Evolutionary conservation across 352 stramenopile genomes (phyloP).

Genomic region (Phytophthora syringae): DNA sequence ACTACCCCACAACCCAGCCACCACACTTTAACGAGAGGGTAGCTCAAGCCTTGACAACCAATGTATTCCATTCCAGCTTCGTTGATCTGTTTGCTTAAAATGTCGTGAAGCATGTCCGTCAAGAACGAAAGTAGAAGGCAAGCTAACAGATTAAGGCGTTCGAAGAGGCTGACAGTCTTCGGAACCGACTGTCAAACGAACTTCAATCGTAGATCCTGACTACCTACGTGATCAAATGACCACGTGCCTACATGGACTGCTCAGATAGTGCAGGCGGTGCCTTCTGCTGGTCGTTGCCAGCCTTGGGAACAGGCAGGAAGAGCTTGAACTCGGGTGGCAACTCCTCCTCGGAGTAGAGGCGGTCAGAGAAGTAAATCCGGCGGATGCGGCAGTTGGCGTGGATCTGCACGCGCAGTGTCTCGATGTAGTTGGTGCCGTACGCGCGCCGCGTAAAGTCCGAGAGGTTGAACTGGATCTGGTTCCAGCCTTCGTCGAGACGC

Average conservation of each 20-base stretch:
- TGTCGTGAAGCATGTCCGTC: background rate
- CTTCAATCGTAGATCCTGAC: background rate
- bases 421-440: conserved; percentile 98
- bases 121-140: background rate
- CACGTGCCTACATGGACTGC: conserved; percentile 46
- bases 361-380: conserved; percentile 98
- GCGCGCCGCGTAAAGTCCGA: conserved; percentile 96
- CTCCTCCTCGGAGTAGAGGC: conserved; percentile 97
- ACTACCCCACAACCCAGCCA: conserved; percentile 4
- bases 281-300: conserved; percentile 67
- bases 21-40: conserved; percentile 2
- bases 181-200: background rate
- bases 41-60: conserved; percentile 18
- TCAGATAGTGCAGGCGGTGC: conserved; percentile 40
- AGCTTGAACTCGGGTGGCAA: conserved; percentile 98
- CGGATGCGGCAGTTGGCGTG: conserved; percentile 98
- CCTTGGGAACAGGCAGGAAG: conserved; percentile 95
- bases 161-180: background rate
- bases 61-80: conserved; percentile 18
- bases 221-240: conserved; percentile 3
- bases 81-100: conserved; percentile 1
- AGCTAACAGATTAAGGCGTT: conserved; percentile 15
- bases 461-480: conserved; percentile 99
- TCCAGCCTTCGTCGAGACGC: conserved; percentile 98
- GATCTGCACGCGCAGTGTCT: conserved; percentile 97